Conservation (phyloP, 148 eudicot species). For the Nepenthes mirabilis region DNA sequence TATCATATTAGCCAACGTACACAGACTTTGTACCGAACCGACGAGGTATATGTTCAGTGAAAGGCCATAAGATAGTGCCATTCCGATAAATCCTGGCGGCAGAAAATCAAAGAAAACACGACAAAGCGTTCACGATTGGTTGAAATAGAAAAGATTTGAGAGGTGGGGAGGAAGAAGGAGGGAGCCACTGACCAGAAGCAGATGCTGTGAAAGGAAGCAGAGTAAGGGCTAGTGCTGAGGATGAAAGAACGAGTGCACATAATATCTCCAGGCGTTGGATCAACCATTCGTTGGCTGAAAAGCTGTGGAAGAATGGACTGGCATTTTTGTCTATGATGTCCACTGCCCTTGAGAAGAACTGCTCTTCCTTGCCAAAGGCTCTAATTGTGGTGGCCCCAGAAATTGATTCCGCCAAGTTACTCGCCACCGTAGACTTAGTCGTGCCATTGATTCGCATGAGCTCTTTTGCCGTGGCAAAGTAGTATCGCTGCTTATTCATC, state of each 20-base stretch:
- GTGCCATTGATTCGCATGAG: slow-evolving; percentile 60
- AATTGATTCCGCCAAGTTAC: slow-evolving; percentile 45
- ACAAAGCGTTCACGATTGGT: too few species aligned
- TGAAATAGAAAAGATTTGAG: not conserved
- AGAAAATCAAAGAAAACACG: not conserved
- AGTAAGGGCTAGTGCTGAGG: slow-evolving; percentile 33
- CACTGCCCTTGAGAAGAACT: slow-evolving; percentile 22
- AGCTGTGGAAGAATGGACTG: slow-evolving; percentile 38
- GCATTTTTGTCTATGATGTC: slow-evolving; percentile 37
- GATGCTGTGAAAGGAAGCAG: slow-evolving; percentile 24
- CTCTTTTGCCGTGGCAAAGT: slow-evolving; percentile 46
- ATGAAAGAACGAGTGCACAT: slow-evolving; percentile 29
- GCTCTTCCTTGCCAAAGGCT: slow-evolving; percentile 49
- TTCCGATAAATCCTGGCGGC: slow-evolving; percentile 31
- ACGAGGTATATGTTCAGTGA: slow-evolving; percentile 27
- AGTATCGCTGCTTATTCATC: slow-evolving; percentile 24
- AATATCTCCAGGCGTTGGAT: slow-evolving; percentile 46
- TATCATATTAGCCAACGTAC: slow-evolving; percentile 25
- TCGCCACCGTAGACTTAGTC: slow-evolving; percentile 41
- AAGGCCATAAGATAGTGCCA: slow-evolving; percentile 45
- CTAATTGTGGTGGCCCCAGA: slow-evolving; percentile 49
- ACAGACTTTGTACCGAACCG: slow-evolving; percentile 25
- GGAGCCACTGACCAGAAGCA: slow-evolving; percentile 23
- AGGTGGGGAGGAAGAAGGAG: not conserved
- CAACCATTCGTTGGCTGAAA: slow-evolving; percentile 49